Evolutionary conservation across 2,329 filamentous ascomycete species (phyloP).

Genomic region (Karstenula rhodostoma): DNA sequence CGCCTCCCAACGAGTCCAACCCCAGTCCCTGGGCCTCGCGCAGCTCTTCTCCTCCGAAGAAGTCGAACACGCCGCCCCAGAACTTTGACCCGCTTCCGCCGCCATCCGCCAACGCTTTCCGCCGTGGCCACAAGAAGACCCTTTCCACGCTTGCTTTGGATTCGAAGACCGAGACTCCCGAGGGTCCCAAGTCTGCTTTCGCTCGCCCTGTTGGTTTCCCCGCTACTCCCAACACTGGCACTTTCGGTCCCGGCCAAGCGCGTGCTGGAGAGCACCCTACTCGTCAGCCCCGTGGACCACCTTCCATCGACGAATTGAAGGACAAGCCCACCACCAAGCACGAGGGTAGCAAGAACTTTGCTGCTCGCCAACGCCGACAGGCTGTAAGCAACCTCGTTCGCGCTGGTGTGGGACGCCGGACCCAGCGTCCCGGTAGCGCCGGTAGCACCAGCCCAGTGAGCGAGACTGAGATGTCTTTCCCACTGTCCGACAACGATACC

Average conservation of each 20-base stretch:
- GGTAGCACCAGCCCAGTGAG: conserved; percentile 91
- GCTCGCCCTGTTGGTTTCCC: conserved; percentile 70
- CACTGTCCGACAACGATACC: conserved; percentile 71
- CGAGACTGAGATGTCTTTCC: conserved; percentile 75
- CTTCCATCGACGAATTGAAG: conserved; percentile 87
- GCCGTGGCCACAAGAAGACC: conserved; percentile 89
- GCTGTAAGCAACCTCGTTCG: conserved; percentile 91
- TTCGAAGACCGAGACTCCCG: conserved; percentile 63
- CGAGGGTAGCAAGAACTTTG: conserved; percentile 97
- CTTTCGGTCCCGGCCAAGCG: conserved; percentile 90
- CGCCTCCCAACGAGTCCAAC: conserved; percentile 72
- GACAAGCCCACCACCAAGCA: conserved; percentile 90
- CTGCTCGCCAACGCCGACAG: conserved; percentile 86
- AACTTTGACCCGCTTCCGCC: conserved; percentile 79
- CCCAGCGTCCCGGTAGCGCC: conserved; percentile 69
- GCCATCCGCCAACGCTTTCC: conserved; percentile 90
- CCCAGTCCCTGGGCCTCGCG: conserved; percentile 62
- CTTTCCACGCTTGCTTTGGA: conserved; percentile 72
- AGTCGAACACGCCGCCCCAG: conserved; percentile 73
- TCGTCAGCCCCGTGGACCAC: conserved; percentile 91
- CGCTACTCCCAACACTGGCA: conserved; percentile 79
- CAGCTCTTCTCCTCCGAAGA: conserved; percentile 70
- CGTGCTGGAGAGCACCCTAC: conserved; percentile 94
- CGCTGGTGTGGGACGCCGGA: conserved; percentile 85
- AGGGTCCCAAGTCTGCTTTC: conserved; percentile 76